Evolutionary conservation across 1,284 basidiomycete genomes (phyloP).

Genomic region (Puccinia sorghi): DNA sequence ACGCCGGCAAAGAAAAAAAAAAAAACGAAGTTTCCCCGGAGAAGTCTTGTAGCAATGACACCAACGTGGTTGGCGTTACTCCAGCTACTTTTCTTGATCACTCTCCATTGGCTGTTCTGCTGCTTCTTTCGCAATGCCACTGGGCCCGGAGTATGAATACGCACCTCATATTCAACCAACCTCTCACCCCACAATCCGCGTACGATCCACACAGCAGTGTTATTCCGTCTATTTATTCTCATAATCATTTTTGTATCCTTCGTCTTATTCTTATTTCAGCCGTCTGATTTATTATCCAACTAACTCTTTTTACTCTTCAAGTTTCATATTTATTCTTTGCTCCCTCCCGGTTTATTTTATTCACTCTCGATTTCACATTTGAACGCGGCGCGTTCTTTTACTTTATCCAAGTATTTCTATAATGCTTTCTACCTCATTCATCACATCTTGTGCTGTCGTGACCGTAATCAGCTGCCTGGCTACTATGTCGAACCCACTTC

Average conservation of each 20-base stretch:
- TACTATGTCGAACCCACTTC: not conserved
- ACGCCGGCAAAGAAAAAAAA: not conserved
- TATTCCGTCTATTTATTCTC: no score
- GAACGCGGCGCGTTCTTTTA: conserved; percentile 8
- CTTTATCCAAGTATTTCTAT: not conserved
- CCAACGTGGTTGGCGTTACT: conserved; percentile 5
- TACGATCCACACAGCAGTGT: no score
- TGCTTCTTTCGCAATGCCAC: not conserved
- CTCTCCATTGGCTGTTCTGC: not conserved
- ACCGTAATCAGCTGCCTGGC: conserved; percentile 4
- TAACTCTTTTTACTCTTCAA: not conserved
- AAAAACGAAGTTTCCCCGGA: not conserved
- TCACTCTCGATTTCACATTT: not conserved
- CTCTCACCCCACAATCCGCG: no score
- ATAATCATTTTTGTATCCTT: no score
- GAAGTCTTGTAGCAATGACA: not conserved
- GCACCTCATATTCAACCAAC: not conserved
- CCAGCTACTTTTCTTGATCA: not conserved
- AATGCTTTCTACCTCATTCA: conserved; percentile 16
- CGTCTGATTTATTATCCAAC: not conserved
- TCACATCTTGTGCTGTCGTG: conserved; percentile 13
- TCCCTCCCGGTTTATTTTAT: not conserved
- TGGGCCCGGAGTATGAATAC: not conserved
- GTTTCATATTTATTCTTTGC: not conserved
- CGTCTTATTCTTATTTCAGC: not conserved